Evolutionary conservation across 306 rosid species (phyloP), one percentile per base, ranked within the genome.

Genomic region (Potentilla sterilis): DNA sequence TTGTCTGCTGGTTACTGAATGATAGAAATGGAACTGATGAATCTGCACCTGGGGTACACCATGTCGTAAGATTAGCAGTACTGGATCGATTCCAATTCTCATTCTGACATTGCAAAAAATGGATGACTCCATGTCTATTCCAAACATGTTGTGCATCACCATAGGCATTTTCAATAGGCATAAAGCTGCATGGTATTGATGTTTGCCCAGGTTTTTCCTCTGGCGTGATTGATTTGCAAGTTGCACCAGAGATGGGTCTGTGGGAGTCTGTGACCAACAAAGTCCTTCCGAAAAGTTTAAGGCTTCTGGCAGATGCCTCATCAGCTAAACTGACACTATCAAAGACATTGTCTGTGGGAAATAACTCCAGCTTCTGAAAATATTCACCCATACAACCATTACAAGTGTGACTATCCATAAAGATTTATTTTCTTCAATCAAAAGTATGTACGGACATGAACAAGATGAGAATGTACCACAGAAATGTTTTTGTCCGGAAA

Each of bases 211-310:
- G 15, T 61, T 67, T 77, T 58, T 66, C 68, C 46, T 74, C 84
- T 10, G 18, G 42, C 19, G 32, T 22, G 49, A 54, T 35, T 32
- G 81, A 74, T 67, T 86, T 85, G 66, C 72, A 65, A 32, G 75
- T 24, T 19, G 58, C 89, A 9, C 7, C 21, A 5, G 85, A 80
- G n/a, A 80, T 75, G 19, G 85, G 78, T 61, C 72, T 59, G 37
- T 81, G 52, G 49, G 86, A 80, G 78, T 88, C 85, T 42, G 82
- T 66, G 49, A 93, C 78, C 11, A 85, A n/a, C 2, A 91, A 80
- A 51, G 88, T 91, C 55, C 84, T 80, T 47, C 98, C 98, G 38
- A 93, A 91, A 68, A 93, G 97, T 84, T 88, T 93, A 54, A 93
- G 83, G 75, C 81, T 85, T 15, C 85, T 81, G 10, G 76, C 9